Base-by-base conservation (phyloP, 805 yeast species). In the Monosporozyma solicola region DNA sequence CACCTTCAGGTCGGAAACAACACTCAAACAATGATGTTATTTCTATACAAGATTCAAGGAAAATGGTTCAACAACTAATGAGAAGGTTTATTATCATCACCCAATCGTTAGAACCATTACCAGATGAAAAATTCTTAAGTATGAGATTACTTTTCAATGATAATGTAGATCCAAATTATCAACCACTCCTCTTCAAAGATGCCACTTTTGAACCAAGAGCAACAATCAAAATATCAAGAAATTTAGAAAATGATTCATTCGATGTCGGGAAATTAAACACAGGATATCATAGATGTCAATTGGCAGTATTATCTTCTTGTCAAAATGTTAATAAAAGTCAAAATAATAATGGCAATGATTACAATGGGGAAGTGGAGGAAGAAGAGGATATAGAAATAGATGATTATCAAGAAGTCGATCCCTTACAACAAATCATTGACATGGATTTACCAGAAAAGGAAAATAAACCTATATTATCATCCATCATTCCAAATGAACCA, bases 91-190 rank as follows among this genome's bases (percentile, higher is more conserved):
- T 82, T 22, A 68, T 79, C 1, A 62, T 76, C 4, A 79, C 84
- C 0, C 86, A 82, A 61, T 68, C 76, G 0, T 65, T 81, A n/a
- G 75, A 78, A 16, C 74, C 78, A 1, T 59, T 80, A 27, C 84
- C 85, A 1, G 63, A 66, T 1, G 69, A 74, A 43, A 74, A 80
- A 52, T 77, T 58, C 50, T 59, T 81, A 41, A 69, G 78, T 0
- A 72, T 81, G 73, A 71, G 80, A 54, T 63, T 82, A 49, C 50
- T 78, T 54, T 80, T 74, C 57, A 79, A 78, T 54, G 79, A 78
- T 3, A 53, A 49, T 3, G 74, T 79, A 39, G 82, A 83, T 2
- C 49, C 52, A 0, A 64, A 71, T 35, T 80, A 77, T 57, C 82
- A 80, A 58, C 82, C 84, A 0, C 66, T 69, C 3, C 69, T 74